phyloP scores from a whole-genome alignment of 2,329 filamentous ascomycete species.

The Cladosporium colombiae region DNA sequence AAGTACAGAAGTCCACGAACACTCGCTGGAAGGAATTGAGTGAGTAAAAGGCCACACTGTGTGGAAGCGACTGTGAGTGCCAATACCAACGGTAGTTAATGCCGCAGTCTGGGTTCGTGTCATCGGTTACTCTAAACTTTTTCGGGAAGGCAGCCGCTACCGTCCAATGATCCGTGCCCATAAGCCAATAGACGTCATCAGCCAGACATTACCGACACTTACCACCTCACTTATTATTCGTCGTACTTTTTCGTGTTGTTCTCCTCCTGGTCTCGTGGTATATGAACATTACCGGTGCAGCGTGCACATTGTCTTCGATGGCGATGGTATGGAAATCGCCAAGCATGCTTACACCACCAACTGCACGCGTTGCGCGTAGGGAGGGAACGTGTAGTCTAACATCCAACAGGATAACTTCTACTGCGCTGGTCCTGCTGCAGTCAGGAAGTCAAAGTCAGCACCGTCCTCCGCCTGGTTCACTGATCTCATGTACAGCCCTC shows the following conservation, averaged over 20 bases:
- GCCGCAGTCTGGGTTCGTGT: neutral
- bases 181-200: neutral
- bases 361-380: neutral
- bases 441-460: constrained; percentile 64
- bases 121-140: neutral
- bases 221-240: neutral
- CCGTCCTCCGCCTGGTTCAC: constrained; percentile 63
- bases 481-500: constrained; percentile 59
- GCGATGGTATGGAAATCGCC: neutral
- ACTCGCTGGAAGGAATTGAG: neutral
- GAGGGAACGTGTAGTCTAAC: neutral
- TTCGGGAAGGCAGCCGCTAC: neutral
- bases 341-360: neutral
- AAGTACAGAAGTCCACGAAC: neutral
- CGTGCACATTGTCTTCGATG: neutral
- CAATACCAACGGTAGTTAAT: neutral
- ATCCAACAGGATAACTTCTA: neutral
- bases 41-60: neutral
- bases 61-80: neutral
- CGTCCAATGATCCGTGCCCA: neutral
- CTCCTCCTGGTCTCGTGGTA: neutral
- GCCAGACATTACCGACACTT: neutral
- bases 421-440: constrained; percentile 26
- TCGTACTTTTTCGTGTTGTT: too few relatives aligned
- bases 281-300: neutral